Conservation (phyloP, 2,329 filamentous ascomycete species). For the Trichoderma polysporum region DNA sequence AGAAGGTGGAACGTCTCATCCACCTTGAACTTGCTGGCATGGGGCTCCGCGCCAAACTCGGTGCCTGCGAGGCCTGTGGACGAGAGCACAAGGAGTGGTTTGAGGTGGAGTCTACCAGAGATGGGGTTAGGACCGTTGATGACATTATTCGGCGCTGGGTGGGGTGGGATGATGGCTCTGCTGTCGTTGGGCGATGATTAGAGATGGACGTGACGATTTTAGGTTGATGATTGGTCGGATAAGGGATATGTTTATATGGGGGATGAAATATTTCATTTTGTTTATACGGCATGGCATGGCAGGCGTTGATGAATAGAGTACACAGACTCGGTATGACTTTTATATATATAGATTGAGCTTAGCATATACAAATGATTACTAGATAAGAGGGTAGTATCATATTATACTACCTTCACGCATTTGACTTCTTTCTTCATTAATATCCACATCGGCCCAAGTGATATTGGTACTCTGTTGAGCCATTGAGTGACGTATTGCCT, state of each 20-base stretch:
- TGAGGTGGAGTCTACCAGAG: constrained; percentile 72
- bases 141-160: constrained; percentile 81
- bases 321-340: background rate
- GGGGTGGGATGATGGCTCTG: constrained; percentile 67
- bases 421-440: no score
- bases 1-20: constrained; percentile 85
- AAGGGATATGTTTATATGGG: background rate
- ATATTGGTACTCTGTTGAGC: no score
- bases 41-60: constrained; percentile 53
- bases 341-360: background rate
- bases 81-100: constrained; percentile 94
- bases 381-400: background rate
- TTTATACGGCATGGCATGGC: constrained; percentile 2
- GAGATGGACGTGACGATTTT: background rate
- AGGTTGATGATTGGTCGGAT: background rate
- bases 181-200: constrained; percentile 26
- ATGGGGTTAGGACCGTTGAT: constrained; percentile 65
- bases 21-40: constrained; percentile 79
- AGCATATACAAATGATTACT: background rate
- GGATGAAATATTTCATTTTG: background rate
- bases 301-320: background rate
- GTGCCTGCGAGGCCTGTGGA: constrained; percentile 73
- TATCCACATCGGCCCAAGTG: no score
- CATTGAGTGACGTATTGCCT: no score
- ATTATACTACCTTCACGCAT: background rate